phyloP scores from a whole-genome alignment of 78 protist species.

The Dictyostelium discoideum region DNA sequence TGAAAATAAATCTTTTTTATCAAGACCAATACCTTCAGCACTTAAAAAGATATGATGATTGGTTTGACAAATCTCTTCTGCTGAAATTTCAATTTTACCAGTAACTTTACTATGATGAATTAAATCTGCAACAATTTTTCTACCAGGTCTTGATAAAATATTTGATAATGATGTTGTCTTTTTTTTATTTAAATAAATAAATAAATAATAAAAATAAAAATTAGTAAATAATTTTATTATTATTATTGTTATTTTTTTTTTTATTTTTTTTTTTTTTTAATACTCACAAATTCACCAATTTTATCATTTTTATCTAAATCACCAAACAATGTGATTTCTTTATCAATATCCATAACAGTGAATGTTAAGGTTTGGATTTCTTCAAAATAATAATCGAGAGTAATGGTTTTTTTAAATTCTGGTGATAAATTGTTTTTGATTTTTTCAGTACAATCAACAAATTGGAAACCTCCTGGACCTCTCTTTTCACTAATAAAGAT shows the following conservation, averaged over 20 bases:
- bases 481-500: background rate
- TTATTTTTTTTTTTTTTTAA: background rate
- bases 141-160: background rate
- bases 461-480: background rate
- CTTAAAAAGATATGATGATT: background rate
- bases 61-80: constrained; percentile 1
- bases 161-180: constrained; percentile 6
- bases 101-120: background rate
- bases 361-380: constrained; percentile 29
- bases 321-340: background rate
- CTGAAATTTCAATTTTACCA: background rate
- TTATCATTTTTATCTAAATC: constrained; percentile 28
- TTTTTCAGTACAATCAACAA: constrained; percentile 61
- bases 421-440: constrained; percentile 47
- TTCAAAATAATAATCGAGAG: constrained; percentile 82
- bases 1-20: constrained; percentile 19
- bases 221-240: background rate
- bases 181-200: background rate
- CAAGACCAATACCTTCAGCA: background rate
- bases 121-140: background rate
- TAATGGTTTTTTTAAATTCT: constrained; percentile 44
- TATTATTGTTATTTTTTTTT: background rate
- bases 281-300: constrained; percentile 49
- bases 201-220: too few species aligned
- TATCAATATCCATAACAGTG: constrained; percentile 65